A percentile compares a stretch with the other conserved stretches of the same genome.
These are phyloP conservation scores for Verbascum thapsus DNA, from an alignment of 257 asterid species.

Conservation along the genomic window DNA sequence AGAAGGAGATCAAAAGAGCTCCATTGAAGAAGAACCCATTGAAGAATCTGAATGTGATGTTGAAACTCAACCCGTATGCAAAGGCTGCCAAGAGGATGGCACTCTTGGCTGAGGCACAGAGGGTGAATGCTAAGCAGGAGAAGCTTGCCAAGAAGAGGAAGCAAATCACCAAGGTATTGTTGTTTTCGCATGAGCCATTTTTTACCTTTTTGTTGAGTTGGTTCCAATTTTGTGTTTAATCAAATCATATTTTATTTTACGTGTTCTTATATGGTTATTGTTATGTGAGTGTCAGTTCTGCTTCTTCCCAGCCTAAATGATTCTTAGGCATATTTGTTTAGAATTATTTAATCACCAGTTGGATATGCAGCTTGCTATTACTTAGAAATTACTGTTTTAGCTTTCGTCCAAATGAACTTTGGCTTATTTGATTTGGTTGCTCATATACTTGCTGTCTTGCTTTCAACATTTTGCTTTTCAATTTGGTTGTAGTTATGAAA, in stretches of 20 bases:
- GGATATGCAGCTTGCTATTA: too few relatives aligned
- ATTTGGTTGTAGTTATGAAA: too few relatives aligned
- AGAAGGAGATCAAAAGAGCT: conserved; percentile 67
- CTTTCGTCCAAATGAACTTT: too few relatives aligned
- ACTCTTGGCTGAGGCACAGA: conserved; percentile 73
- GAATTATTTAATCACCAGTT: too few relatives aligned
- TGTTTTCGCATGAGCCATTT: neutral
- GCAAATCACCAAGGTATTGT: conserved; percentile 63
- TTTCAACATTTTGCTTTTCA: too few relatives aligned
- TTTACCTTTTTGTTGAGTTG: neutral
- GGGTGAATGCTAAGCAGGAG: conserved; percentile 76
- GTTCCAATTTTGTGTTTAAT: neutral
- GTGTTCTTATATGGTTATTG: neutral
- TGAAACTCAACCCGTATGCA: conserved; percentile 83
- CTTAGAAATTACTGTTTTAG: too few relatives aligned
- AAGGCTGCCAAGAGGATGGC: conserved; percentile 84
- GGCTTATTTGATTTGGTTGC: too few relatives aligned
- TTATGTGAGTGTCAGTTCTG: neutral
- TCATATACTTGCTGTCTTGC: too few relatives aligned
- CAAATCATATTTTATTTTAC: neutral
- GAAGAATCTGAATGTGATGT: conserved; percentile 63
- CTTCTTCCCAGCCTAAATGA: neutral
- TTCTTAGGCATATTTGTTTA: too few relatives aligned
- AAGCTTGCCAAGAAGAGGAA: conserved; percentile 75
- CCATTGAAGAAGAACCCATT: conserved; percentile 74